A percentile compares a stretch with the other conserved stretches of the same genome.
phyloP scores from a whole-genome alignment of 352 stramenopile genomes.

The Phytophthora quininea region DNA sequence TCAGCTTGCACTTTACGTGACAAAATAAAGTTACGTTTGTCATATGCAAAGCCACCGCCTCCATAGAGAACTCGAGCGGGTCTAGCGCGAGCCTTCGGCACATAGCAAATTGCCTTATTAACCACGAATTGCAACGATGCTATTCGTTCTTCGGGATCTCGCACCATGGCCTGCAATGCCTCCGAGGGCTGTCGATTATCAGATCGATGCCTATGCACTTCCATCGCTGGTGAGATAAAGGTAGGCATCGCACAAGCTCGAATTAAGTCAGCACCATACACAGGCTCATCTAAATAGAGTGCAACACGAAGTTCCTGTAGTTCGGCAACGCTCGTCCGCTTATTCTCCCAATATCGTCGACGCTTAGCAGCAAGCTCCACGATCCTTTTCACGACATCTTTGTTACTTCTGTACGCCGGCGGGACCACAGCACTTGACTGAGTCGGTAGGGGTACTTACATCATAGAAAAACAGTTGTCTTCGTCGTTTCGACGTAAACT shows the following conservation, averaged over 20 bases:
- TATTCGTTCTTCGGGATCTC: conserved; percentile 49
- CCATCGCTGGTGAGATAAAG: conserved; percentile 80
- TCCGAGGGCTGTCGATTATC: conserved; percentile 37
- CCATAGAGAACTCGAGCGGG: conserved; percentile 44
- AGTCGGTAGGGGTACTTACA: conserved; percentile 36
- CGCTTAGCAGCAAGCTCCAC: conserved; percentile 35
- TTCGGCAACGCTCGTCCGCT: conserved; percentile 36
- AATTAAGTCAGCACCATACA: conserved; percentile 56
- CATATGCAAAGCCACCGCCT: conserved; percentile 45
- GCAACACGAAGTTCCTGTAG: conserved; percentile 33
- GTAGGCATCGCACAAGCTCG: conserved; percentile 55
- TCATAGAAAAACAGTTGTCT: conserved; percentile 57
- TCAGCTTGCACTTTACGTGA: conserved; percentile 40
- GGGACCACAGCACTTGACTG: conserved; percentile 27
- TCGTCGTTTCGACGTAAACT: conserved; percentile 34
- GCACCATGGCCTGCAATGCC: conserved; percentile 58
- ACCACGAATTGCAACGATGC: conserved; percentile 49
- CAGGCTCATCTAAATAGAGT: conserved; percentile 48
- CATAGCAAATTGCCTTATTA: conserved; percentile 74
- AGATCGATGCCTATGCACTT: conserved; percentile 57
- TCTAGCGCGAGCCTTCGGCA: conserved; percentile 66
- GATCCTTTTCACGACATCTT: conserved; percentile 46
- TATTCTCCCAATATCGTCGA: conserved; percentile 45
- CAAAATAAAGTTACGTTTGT: conserved; percentile 41
- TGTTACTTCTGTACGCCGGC: conserved; percentile 35